Percentiles rank a stretch among this genome's conserved stretches.
phyloP scores from a whole-genome alignment of 306 rosid species.

The Gastrolobium bilobum region DNA sequence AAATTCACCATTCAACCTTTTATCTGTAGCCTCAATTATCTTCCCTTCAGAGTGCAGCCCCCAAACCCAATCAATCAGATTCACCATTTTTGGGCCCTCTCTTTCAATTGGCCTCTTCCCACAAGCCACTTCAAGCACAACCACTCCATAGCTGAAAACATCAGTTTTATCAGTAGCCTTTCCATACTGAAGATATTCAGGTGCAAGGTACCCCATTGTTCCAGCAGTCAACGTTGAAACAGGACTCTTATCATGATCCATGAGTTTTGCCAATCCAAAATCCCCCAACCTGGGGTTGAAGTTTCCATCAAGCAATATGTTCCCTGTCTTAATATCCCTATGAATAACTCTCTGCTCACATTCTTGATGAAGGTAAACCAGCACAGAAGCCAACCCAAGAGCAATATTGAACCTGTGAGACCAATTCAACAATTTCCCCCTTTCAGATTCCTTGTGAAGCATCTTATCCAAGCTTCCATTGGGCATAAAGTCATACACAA shows the following conservation, averaged over 20 bases:
- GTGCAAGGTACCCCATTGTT: constrained; percentile 88
- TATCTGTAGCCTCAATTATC: constrained; percentile 41
- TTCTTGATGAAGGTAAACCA: constrained; percentile 71
- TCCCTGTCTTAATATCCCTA: constrained; percentile 80
- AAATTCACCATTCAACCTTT: constrained; percentile 42
- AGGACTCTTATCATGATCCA: constrained; percentile 93
- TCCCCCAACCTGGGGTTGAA: constrained; percentile 73
- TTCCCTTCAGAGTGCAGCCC: constrained; percentile 48
- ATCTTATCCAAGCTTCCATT: constrained; percentile 65
- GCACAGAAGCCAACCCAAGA: constrained; percentile 70
- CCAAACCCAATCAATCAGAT: constrained; percentile 49
- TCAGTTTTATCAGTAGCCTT: constrained; percentile 87
- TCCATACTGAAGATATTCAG: constrained; percentile 87
- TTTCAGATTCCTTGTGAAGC: constrained; percentile 58
- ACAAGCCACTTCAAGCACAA: constrained; percentile 56
- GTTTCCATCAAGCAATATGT: constrained; percentile 69
- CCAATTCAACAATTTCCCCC: constrained; percentile 55
- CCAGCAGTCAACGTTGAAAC: constrained; percentile 81
- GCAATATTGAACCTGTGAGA: constrained; percentile 62
- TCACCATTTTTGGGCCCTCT: constrained; percentile 37
- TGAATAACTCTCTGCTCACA: constrained; percentile 82
- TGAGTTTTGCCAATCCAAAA: constrained; percentile 87
- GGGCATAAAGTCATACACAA: constrained; percentile 81
- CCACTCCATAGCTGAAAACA: constrained; percentile 62
- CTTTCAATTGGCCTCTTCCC: constrained; percentile 55